Evolutionary conservation across 495 filamentous ascomycete genomes (phyloP).

Genomic region (Margaritispora aquatica): DNA sequence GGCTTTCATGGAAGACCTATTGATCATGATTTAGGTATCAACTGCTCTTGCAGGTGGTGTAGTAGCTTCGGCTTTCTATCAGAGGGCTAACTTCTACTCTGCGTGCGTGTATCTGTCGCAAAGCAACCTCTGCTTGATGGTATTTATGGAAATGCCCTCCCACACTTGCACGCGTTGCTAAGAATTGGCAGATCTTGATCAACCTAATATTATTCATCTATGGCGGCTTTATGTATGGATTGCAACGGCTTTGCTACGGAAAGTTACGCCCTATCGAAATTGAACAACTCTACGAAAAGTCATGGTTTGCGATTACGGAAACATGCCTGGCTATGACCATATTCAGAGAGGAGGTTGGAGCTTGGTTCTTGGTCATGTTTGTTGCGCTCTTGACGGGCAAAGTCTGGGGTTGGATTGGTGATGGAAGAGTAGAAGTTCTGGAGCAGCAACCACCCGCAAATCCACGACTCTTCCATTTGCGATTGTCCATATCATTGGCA

Average conservation of each 20-base stretch:
- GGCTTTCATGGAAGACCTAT: slow-evolving; percentile 11
- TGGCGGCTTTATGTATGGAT: slow-evolving; percentile 69
- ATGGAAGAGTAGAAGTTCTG: slow-evolving; percentile 86
- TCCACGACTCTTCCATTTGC: slow-evolving; percentile 80
- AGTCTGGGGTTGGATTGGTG: slow-evolving; percentile 97
- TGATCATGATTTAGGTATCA: slow-evolving; percentile 39
- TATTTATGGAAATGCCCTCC: slow-evolving; percentile 5
- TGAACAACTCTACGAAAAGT: slow-evolving; percentile 94
- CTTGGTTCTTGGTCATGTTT: slow-evolving; percentile 94
- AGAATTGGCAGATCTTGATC: slow-evolving; percentile 62
- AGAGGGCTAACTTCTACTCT: slow-evolving; percentile 95
- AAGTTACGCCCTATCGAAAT: slow-evolving; percentile 88
- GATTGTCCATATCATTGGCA: slow-evolving; percentile 70
- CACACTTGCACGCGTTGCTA: not conserved
- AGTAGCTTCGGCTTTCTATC: slow-evolving; percentile 83
- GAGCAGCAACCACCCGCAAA: slow-evolving; percentile 94
- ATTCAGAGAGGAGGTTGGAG: slow-evolving; percentile 89
- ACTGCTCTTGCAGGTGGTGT: slow-evolving; percentile 74
- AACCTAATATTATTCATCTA: slow-evolving; percentile 79
- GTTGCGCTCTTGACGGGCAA: slow-evolving; percentile 85
- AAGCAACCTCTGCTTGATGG: slow-evolving; percentile 91
- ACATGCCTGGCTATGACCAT: slow-evolving; percentile 99
- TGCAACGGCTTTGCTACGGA: slow-evolving; percentile 88
- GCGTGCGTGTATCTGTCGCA: slow-evolving; percentile 94
- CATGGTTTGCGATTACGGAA: slow-evolving; percentile 95